Evolutionary conservation across 495 filamentous ascomycete species (phyloP).

Genomic region (Aspergillus sparsus): DNA sequence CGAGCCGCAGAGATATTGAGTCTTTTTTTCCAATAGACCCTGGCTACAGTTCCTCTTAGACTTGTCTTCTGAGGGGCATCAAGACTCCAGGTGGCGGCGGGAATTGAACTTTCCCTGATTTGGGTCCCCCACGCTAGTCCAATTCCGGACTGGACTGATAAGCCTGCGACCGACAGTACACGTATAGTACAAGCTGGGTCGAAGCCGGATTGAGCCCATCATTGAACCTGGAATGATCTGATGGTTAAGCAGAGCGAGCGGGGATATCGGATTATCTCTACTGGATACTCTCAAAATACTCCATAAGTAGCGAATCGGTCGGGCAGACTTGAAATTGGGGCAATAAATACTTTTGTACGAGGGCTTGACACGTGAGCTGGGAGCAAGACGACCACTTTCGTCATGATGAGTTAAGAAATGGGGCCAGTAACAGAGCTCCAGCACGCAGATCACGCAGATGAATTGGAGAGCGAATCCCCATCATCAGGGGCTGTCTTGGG

Average conservation of each 20-base stretch:
- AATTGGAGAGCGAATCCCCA: not conserved
- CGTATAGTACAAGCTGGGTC: not conserved
- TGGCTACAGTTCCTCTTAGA: not conserved
- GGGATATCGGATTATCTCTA: no score
- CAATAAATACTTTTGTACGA: not conserved
- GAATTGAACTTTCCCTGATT: slow-evolving; percentile 8
- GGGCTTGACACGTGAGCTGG: not conserved
- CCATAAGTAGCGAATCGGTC: not conserved
- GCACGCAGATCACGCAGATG: slow-evolving; percentile 3
- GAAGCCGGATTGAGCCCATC: no score
- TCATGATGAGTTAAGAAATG: slow-evolving; percentile 11
- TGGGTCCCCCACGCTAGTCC: slow-evolving; percentile 11
- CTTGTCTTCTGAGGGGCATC: slow-evolving; percentile 17
- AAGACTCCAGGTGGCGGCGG: slow-evolving; percentile 5
- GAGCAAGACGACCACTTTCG: slow-evolving; percentile 11
- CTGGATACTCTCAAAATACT: no score
- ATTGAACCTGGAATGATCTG: no score
- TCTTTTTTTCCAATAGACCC: no score
- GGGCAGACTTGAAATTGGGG: not conserved
- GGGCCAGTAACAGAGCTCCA: not conserved
- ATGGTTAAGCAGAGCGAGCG: no score
- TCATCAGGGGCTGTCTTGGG: not conserved
- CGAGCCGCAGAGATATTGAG: not conserved
- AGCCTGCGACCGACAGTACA: not conserved
- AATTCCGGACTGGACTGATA: slow-evolving; percentile 1